A percentile compares a stretch with the other conserved stretches of the same genome.
Conservation (phyloP, 1,139 yeast species). For the Suhomyces terraborum region DNA sequence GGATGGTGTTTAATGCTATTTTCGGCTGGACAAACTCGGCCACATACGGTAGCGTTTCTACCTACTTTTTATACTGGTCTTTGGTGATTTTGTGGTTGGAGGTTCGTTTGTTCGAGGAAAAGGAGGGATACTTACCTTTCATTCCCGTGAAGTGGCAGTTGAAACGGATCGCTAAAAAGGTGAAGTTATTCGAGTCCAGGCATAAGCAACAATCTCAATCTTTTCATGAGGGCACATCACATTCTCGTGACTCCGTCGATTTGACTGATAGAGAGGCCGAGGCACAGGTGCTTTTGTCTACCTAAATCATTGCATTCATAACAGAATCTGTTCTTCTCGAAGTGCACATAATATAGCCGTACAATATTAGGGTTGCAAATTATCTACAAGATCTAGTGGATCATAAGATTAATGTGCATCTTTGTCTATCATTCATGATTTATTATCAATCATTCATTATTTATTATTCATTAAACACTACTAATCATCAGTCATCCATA, state of each 20-base stretch:
- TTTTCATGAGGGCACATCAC: neutral
- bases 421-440: too few species aligned
- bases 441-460: too few species aligned
- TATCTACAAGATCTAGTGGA: too few species aligned
- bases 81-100: constrained; percentile 30
- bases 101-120: constrained; percentile 31
- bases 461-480: too few species aligned
- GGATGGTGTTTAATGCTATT: constrained; percentile 50
- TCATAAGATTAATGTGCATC: too few species aligned
- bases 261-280: constrained; percentile 15
- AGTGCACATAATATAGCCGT: too few species aligned
- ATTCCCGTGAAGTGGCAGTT: constrained; percentile 29
- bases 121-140: constrained; percentile 34
- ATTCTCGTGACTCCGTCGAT: constrained; percentile 1
- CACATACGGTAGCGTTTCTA: constrained; percentile 46
- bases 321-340: neutral
- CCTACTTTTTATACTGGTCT: constrained; percentile 43
- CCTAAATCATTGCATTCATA: neutral
- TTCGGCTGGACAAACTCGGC: constrained; percentile 55
- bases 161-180: constrained; percentile 25
- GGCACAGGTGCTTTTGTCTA: constrained; percentile 11
- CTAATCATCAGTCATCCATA: too few species aligned
- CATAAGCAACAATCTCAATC: constrained; percentile 12
- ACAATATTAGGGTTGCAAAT: too few species aligned
- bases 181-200: constrained; percentile 20